Conservation (phyloP, 352 stramenopile species). For the Peronospora farinosa region DNA sequence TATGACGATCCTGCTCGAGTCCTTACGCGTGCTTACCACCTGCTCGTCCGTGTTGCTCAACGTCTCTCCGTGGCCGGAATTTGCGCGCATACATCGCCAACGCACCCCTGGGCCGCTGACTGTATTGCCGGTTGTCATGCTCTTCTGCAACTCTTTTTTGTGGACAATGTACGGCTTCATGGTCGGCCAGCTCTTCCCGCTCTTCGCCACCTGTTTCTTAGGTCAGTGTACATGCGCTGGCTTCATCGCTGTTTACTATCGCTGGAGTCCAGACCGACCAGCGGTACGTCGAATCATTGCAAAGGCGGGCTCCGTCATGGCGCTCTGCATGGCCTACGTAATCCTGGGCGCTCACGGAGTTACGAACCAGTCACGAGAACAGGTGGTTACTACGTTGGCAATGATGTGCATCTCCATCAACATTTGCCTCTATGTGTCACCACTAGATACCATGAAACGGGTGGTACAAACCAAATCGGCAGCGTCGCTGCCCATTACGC, state of each 20-base stretch:
- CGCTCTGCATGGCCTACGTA: slow-evolving; percentile 28
- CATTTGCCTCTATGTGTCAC: slow-evolving; percentile 40
- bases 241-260: slow-evolving; percentile 38
- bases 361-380: slow-evolving; percentile 22
- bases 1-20: slow-evolving; percentile 34
- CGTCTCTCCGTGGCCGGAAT: slow-evolving; percentile 33
- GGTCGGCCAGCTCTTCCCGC: slow-evolving; percentile 36
- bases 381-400: slow-evolving; percentile 31
- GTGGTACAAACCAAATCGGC: slow-evolving; percentile 41
- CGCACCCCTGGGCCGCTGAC: slow-evolving; percentile 29
- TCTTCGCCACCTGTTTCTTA: slow-evolving; percentile 34
- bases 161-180: slow-evolving; percentile 47
- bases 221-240: slow-evolving; percentile 28
- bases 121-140: slow-evolving; percentile 32
- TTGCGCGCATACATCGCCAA: slow-evolving; percentile 34
- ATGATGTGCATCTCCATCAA: slow-evolving; percentile 37
- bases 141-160: slow-evolving; percentile 35
- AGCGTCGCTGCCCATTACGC: slow-evolving; percentile 39
- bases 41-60: slow-evolving; percentile 32
- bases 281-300: slow-evolving; percentile 15
- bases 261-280: slow-evolving; percentile 26
- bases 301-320: slow-evolving; percentile 23
- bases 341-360: slow-evolving; percentile 20
- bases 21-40: slow-evolving; percentile 28
- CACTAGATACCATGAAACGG: slow-evolving; percentile 38